phyloP scores from a whole-genome alignment of 345 rosid genomes.

The Laguncularia racemosa region DNA sequence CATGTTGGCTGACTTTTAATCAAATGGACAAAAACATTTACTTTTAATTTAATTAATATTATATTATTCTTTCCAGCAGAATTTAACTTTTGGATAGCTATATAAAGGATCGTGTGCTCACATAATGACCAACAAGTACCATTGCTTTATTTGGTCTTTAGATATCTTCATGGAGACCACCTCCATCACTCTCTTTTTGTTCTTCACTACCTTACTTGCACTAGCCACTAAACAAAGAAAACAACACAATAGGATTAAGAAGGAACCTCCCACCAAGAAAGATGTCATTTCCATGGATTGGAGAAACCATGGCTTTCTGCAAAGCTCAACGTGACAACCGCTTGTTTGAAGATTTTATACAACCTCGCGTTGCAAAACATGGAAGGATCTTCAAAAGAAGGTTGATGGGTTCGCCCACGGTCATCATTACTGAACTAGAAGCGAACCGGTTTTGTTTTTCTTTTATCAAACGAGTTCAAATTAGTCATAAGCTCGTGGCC shows the following conservation, averaged over 20 bases:
- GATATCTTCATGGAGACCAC: constrained; percentile 11
- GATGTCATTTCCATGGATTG: constrained; percentile 62
- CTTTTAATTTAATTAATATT: no score
- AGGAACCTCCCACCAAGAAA: constrained; percentile 56
- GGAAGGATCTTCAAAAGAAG: constrained; percentile 66
- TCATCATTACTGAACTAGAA: constrained; percentile 57
- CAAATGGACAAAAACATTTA: no score
- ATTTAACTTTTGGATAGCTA: no score
- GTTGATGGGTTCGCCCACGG: constrained; percentile 62
- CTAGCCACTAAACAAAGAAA: constrained; percentile 23
- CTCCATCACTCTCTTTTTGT: constrained; percentile 18
- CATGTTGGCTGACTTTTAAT: no score
- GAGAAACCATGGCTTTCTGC: constrained; percentile 66
- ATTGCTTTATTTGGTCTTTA: background rate
- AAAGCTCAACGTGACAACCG: constrained; percentile 51
- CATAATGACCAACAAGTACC: background rate
- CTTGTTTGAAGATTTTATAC: constrained; percentile 52
- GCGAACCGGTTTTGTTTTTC: constrained; percentile 55
- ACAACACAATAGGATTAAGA: constrained; percentile 8
- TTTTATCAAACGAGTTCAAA: constrained; percentile 66
- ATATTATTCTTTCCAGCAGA: no score
- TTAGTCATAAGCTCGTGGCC: constrained; percentile 82
- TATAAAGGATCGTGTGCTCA: no score
- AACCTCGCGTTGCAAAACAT: constrained; percentile 47
- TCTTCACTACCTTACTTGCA: constrained; percentile 27